Evolutionary conservation across 2,329 filamentous ascomycete species (phyloP).

Genomic region (Paraphoma chrysanthemicola): DNA sequence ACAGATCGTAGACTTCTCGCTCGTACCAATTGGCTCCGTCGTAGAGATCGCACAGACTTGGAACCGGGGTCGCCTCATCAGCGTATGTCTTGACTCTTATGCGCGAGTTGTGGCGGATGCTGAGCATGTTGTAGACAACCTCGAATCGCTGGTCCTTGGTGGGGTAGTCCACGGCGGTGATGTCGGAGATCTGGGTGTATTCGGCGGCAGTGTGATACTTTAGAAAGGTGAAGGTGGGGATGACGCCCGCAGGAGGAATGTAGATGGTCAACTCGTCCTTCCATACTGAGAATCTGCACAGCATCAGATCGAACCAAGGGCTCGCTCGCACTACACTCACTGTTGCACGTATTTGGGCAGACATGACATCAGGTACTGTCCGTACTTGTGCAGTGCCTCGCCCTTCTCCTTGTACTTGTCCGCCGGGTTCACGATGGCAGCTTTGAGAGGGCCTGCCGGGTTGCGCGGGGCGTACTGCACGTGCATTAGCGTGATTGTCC

Average conservation of each 20-base stretch:
- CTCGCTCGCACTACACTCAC: constrained; percentile 36
- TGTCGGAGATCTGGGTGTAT: constrained; percentile 90
- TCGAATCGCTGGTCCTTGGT: constrained; percentile 96
- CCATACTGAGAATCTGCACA: constrained; percentile 86
- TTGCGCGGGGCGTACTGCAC: constrained; percentile 53
- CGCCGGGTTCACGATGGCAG: constrained; percentile 84
- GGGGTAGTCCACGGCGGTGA: constrained; percentile 95
- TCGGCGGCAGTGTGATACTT: constrained; percentile 98
- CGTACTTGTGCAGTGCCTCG: constrained; percentile 90
- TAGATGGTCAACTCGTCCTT: constrained; percentile 98
- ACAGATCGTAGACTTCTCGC: constrained; percentile 96
- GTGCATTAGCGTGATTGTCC: constrained; percentile 22
- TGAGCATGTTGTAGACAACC: constrained; percentile 96
- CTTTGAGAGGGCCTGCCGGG: constrained; percentile 66
- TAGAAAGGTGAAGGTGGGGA: constrained; percentile 92
- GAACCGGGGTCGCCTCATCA: constrained; percentile 92
- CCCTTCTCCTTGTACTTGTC: constrained; percentile 92
- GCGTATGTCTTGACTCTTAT: constrained; percentile 99
- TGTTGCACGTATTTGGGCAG: constrained; percentile 98
- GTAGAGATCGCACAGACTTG: constrained; percentile 83
- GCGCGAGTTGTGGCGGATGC: constrained; percentile 93
- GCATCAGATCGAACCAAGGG: constrained; percentile 1
- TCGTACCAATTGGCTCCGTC: constrained; percentile 99
- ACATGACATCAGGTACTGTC: constrained; percentile 94
- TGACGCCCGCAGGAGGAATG: constrained; percentile 84